Percentiles rank a stretch among this genome's conserved stretches.
phyloP scores from a whole-genome alignment of 257 asterid genomes.

The Nicotiana tomentosiformis region DNA sequence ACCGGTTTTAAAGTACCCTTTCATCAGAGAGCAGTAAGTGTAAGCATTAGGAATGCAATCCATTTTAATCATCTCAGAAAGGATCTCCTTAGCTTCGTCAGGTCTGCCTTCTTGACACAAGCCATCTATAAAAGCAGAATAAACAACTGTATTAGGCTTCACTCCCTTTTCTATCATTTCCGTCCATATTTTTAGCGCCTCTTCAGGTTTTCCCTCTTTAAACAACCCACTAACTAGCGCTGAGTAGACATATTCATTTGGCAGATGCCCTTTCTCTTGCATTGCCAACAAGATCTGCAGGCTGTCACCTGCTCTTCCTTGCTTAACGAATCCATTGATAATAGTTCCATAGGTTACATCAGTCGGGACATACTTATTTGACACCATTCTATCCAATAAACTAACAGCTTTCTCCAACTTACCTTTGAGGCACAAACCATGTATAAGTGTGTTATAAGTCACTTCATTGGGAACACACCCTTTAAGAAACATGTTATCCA shows the following conservation, averaged over 20 bases:
- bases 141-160: conserved; percentile 69
- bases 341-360: conserved; percentile 79
- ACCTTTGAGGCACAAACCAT: conserved; percentile 81
- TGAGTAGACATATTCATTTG: conserved; percentile 63
- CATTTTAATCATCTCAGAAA: conserved; percentile 45
- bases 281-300: conserved; percentile 44
- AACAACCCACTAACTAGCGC: conserved; percentile 82
- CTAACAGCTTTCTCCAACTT: conserved; percentile 71
- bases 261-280: conserved; percentile 66
- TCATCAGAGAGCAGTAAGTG: conserved; percentile 74
- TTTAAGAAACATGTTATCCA: conserved; percentile 88
- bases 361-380: conserved; percentile 53
- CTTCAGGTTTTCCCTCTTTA: conserved; percentile 56
- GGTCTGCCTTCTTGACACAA: conserved; percentile 62
- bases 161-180: conserved; percentile 56
- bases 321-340: conserved; percentile 71
- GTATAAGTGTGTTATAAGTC: conserved; percentile 87
- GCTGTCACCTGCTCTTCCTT: conserved; percentile 64
- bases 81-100: conserved; percentile 52
- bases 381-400: conserved; percentile 70
- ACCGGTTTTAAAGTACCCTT: conserved; percentile 72
- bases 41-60: conserved; percentile 69
- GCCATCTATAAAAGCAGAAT: conserved; percentile 83
- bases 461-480: conserved; percentile 84
- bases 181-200: conserved; percentile 59